Evolutionary conservation across 192 early-diverging fungal species (phyloP), one percentile per base, ranked within the genome.

Genomic region (Podila clonocystis): DNA sequence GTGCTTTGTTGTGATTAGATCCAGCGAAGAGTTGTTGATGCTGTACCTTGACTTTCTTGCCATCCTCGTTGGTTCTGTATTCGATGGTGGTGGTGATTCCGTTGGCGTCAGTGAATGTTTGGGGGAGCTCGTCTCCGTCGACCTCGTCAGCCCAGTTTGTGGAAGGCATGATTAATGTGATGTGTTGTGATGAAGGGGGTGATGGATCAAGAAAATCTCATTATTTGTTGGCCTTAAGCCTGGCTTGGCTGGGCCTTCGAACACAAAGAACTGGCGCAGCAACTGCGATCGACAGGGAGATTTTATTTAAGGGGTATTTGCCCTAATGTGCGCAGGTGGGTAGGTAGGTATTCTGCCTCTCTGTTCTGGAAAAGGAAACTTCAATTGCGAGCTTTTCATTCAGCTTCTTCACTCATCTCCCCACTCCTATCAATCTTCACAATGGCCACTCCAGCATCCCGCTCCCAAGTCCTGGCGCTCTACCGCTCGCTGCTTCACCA

Each of bases 41-140:
- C 61, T 50, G 33, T 87, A 92, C 91, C 85, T 95, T 96, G 59
- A 98, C 95, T 86, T 91, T 95, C 80, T 96, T 94, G 76, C 96
- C 96, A 57, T 96, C 94, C 29, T 95, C 96, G 70, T 96, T 97
- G n/a, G 86, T 84, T 67, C 86, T 88, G 86, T 93, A 91, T 85
- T 95, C 93, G 49, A 94, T 89, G 62, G 95, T 87, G 9, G 91
- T 91, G 76, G 93, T 93, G 72, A 95, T 93, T 28, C 93, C 95
- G 68, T 96, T 92, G 63, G 91, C 89, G 49, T 92, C 91, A 70
- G 90, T 87, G 73, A 85, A 87, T 65, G 86, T 84, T 64, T 86
- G 77, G 58, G 77, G 70, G 33, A 63, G 65, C 55, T 80, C 77
- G 24, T 80, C 77, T 55, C 77, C 77, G 62, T 80, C 77, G 70